Evolutionary conservation across 2,329 filamentous ascomycete genomes (phyloP).

Genomic region (Cytospora chrysosperma): DNA sequence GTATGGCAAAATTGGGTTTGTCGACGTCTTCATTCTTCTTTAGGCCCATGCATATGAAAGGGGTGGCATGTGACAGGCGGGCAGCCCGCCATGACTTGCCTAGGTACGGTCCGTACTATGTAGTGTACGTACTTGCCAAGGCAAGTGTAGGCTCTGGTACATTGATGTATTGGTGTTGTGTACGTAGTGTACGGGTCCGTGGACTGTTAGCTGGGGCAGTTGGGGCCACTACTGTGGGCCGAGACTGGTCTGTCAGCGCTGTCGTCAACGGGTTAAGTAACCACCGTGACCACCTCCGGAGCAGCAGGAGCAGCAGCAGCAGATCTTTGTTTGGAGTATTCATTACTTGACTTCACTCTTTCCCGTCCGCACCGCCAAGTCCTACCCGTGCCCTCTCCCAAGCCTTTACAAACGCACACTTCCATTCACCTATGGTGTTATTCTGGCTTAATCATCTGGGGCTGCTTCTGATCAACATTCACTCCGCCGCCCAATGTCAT

Average conservation of each 20-base stretch:
- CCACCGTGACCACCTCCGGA: neutral
- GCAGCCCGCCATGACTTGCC: neutral
- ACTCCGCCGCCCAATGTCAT: conserved; percentile 49
- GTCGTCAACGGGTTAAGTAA: too few species aligned
- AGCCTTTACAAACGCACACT: too few species aligned
- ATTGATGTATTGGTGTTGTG: too few species aligned
- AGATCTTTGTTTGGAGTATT: conserved; percentile 5
- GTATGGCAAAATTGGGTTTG: neutral
- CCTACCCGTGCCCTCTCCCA: neutral
- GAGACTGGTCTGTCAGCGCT: neutral
- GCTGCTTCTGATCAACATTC: conserved; percentile 7
- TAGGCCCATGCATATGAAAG: neutral
- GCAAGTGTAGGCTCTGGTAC: too few species aligned
- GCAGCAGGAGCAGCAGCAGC: conserved; percentile 1
- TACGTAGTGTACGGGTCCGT: neutral
- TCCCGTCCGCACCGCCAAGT: conserved; percentile 8
- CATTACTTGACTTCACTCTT: neutral
- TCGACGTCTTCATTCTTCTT: neutral
- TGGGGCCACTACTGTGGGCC: neutral
- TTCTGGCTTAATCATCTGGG: conserved; percentile 4
- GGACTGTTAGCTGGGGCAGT: too few species aligned
- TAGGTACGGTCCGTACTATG: too few species aligned
- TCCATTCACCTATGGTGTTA: conserved; percentile 1
- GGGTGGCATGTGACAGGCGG: neutral
- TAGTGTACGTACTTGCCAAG: too few species aligned